phyloP scores from a whole-genome alignment of 495 filamentous ascomycete species.

The Podospora pseudocomata region DNA sequence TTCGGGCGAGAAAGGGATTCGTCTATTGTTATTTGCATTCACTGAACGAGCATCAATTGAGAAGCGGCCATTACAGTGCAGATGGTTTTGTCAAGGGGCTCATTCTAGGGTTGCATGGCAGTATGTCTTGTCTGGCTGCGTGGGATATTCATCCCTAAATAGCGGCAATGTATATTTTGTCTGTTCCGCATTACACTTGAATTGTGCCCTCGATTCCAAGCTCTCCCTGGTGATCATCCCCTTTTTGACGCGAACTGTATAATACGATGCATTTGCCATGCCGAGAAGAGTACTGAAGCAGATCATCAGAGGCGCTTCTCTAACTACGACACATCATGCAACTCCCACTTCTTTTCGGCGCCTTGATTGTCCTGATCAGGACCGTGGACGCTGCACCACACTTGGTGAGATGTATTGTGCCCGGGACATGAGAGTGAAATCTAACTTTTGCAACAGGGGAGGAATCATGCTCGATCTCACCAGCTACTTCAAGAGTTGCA shows the following conservation, averaged over 20 bases:
- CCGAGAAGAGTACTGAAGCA: not conserved
- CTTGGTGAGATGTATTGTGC: not conserved
- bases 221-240: not conserved
- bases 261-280: not conserved
- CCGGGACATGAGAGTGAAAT: not conserved
- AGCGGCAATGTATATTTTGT: not conserved
- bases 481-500: not conserved
- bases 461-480: not conserved
- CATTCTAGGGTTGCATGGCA: not conserved
- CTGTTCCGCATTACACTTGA: not conserved
- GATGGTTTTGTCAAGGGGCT: not conserved
- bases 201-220: not conserved
- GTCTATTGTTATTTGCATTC: constrained; percentile 4
- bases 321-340: not conserved
- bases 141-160: constrained; percentile 4
- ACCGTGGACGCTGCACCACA: not conserved
- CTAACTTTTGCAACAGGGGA: not conserved
- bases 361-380: not conserved
- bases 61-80: not conserved
- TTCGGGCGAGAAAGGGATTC: not conserved
- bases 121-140: not conserved
- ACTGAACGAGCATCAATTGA: not conserved
- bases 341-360: not conserved
- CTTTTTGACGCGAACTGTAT: not conserved
- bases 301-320: not conserved